These are phyloP conservation scores for Adansonia grandidieri DNA, from an alignment of 441 rosid genomes.

Conservation along the genomic window DNA sequence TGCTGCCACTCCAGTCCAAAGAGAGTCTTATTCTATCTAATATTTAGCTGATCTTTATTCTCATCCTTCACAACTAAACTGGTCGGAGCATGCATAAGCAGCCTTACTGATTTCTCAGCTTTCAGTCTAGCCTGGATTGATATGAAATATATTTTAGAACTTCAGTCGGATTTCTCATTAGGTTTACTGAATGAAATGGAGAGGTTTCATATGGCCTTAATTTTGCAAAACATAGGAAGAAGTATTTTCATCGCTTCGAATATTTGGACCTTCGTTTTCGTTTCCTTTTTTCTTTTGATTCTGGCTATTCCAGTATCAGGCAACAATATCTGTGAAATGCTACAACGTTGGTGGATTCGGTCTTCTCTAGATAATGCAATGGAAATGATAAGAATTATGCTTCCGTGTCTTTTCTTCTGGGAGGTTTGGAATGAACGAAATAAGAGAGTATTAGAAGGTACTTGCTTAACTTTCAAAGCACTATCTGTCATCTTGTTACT, in stretches of 20 bases:
- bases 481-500: constrained; percentile 26
- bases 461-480: constrained; percentile 28
- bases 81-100: not conserved
- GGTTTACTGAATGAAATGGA: not conserved
- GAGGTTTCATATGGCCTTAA: not conserved
- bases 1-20: constrained; percentile 4
- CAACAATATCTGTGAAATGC: constrained; percentile 38
- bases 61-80: not conserved
- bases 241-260: constrained; percentile 1
- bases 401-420: constrained; percentile 47
- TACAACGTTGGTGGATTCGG: constrained; percentile 39
- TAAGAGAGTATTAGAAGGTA: constrained; percentile 44
- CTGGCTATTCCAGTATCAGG: constrained; percentile 42
- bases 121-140: constrained; percentile 12
- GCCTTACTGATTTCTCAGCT: not conserved
- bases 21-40: not conserved
- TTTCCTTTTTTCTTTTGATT: not conserved
- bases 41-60: not conserved
- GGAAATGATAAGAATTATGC: constrained; percentile 41
- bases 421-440: constrained; percentile 40
- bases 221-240: constrained; percentile 1
- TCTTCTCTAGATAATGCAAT: constrained; percentile 36
- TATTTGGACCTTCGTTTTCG: constrained; percentile 13
- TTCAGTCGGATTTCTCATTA: constrained; percentile 1
- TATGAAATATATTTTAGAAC: not conserved